Base-by-base conservation (phyloP, 768 basidiomycete species). In the Phlebiopsis flavidoalba region DNA sequence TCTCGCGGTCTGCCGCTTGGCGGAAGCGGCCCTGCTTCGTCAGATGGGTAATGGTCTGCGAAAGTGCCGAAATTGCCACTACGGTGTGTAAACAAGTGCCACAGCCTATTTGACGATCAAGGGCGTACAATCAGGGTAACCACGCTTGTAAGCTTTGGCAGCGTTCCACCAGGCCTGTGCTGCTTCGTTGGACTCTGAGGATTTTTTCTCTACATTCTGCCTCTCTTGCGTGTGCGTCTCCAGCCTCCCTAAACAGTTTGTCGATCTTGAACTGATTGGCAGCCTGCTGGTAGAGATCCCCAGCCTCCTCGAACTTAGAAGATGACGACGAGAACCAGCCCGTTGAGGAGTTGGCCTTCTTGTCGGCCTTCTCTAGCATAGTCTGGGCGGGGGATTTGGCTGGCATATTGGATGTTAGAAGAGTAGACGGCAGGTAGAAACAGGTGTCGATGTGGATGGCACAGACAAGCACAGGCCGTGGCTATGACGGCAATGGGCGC, bases 91-190 rank as follows among this genome's bases (percentile, higher is more conserved):
- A 50, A 22, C 22, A 17, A 7, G 26, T 8, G 12, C 8, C 1
- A 0, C 19, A 26, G 10, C 26, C 17, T 22, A 11, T 46, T 19
- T 22, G 8, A 37, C 7, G 14, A 53, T 8, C 31, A 22, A 58
- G 58, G 11, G 74, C 87, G 71, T 71, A 97, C 96, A 78, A 66
- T 93, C 89, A 35, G 81, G 95, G 72, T 82, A 85, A 24, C 87
- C 89, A 74, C 90, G 83, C 79, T 98, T 99, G 80, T 91, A 99
- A 11, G 90, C 87, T 76, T 98, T 98, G 36, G 93, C 88, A 12
- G 97, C 95, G 71, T 96, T 97, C 92, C 96, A 98, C 89, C 90
- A 98, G 8, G 95, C 95, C 71, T 95, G 96, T 21, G 95, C 91
- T n/a, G 96, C 95, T 66, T 98, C 97, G 65, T 94, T 94, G 51